phyloP scores from a whole-genome alignment of 1,284 basidiomycete genomes.

The Cystobasidium slooffiae region DNA sequence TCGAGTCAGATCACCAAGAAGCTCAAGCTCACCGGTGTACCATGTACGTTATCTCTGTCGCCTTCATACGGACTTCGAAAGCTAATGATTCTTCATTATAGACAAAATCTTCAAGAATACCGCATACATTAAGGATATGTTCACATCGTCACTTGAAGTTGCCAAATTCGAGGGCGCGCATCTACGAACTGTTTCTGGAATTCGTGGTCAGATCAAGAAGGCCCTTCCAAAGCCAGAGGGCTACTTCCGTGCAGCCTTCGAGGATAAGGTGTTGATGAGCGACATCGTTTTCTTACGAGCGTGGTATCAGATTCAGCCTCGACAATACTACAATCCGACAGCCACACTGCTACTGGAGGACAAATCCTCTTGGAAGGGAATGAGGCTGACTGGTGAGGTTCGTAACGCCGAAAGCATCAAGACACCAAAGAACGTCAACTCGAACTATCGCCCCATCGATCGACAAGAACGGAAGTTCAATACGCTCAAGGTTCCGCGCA shows the following conservation, averaged over 20 bases:
- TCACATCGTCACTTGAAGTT: conserved; percentile 86
- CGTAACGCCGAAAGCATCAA: conserved; percentile 80
- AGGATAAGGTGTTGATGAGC: conserved; percentile 95
- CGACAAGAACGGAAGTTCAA: conserved; percentile 86
- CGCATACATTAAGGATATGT: conserved; percentile 98
- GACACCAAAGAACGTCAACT: conserved; percentile 81
- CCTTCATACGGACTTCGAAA: neutral
- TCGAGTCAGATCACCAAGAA: conserved; percentile 97
- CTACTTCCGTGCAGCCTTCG: conserved; percentile 92
- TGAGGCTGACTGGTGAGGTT: conserved; percentile 94
- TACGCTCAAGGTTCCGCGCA: conserved; percentile 82
- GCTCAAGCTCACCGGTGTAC: conserved; percentile 91
- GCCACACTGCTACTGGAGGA: conserved; percentile 83
- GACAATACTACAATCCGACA: conserved; percentile 96
- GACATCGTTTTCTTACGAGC: conserved; percentile 95
- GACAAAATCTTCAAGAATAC: conserved; percentile 99
- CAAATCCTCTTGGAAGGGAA: conserved; percentile 80
- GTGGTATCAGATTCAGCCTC: conserved; percentile 94
- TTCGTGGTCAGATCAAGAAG: conserved; percentile 96
- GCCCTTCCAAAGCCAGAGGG: conserved; percentile 92
- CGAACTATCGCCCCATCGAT: conserved; percentile 80
- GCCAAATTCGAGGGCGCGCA: conserved; percentile 98
- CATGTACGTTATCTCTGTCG: conserved; percentile 59
- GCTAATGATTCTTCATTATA: neutral
- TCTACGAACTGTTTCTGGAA: conserved; percentile 91